Evolutionary conservation across 768 basidiomycete genomes (phyloP), one percentile per base, ranked within the genome.

Genomic region (Tricholoma bakamatsutake): DNA sequence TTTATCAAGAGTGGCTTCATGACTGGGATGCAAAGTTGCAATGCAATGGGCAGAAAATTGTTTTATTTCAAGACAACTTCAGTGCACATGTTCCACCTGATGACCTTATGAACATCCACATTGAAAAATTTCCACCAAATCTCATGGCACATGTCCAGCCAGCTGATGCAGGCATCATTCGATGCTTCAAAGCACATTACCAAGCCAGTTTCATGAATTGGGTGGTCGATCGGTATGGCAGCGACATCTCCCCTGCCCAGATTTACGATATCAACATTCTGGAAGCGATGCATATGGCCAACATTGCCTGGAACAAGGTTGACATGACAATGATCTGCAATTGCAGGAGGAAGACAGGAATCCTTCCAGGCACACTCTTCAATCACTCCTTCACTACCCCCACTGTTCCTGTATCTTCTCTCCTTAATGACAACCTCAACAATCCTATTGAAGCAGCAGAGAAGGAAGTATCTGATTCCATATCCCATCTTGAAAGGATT

Each of bases 191-290:
- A n/a, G n/a, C n/a, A n/a, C n/a, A n/a, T n/a, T n/a, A n/a, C n/a
- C n/a, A n/a, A n/a, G n/a, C n/a, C n/a, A n/a, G n/a, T n/a, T n/a
- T n/a, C n/a, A n/a, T n/a, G n/a, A n/a, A n/a, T n/a, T n/a, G 61
- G 10, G 64, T 71, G 27, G 62, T 74, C 37, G 63, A 73, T 58
- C 52, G 50, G 12, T 68, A 71, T 51, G 64, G 71, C 47, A 52
- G 40, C 21, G 61, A 60, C 39, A 40, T 64, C 31, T 64, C 66
- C 7, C 61, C 68, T 53, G 52, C 58, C 28, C 24, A 67, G 11
- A 69, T 73, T 45, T 74, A 72, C 52, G 30, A 66, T 39, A 70
- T 74, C 58, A 55, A 73, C 58, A 65, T 69, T 46, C 61, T 73
- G 5, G 39, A 71, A 47, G 71, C 65, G 0, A 71, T 71, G 72